Base-by-base conservation (phyloP, 129 eudicot species). In the Saposhnikovia divaricata region DNA sequence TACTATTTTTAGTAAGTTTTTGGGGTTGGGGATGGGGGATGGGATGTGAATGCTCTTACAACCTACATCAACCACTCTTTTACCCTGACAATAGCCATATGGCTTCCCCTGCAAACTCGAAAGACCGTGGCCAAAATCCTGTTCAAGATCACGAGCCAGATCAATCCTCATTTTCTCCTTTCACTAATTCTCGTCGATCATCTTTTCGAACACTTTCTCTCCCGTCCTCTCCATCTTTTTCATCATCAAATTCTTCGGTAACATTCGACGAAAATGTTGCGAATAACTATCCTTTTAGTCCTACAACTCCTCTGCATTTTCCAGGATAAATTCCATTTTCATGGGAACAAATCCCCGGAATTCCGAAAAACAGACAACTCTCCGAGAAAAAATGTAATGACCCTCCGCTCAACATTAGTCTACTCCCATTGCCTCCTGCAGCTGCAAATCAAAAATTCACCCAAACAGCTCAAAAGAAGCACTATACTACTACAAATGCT, bases 291-390 rank as follows among this genome's bases (percentile, higher is more conserved):
- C 50, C 84, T 18, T 27, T 78, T 37, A 88, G 82, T 55, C 90
- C 91, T 19, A 70, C 78, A 16, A 86, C 90, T 9, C 87, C 91
- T 39, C 83, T 91, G 1, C 79, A 80, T 7, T 80, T 61, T 79
- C 84, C 86, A 23, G 88, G 96, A 18, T n/a, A 6, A 3, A 83
- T 88, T 80, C 98, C 98, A 14, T 94, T 94, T 68, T 88, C 97
- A 0, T 94, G 98, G 98, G 98, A 94, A 69, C 72, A 87, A 82
- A 78, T 88, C 37, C 98, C 98, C n/a, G 98, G 98, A 59, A 94
- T 91, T 31, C 93, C 98, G 14, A 91, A 91, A 77, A 0, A 46
- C 10, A 43, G 75, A 79, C 83, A 85, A 71, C 8, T 1, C 21
- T n/a, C 51, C 81, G n/a, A 81, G 57, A 83, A 81, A 16, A 66